Percentiles rank a stretch among this genome's conserved stretches.
Evolutionary conservation across 345 rosid species (phyloP).

Genomic region (Eucalyptus dawsonii): DNA sequence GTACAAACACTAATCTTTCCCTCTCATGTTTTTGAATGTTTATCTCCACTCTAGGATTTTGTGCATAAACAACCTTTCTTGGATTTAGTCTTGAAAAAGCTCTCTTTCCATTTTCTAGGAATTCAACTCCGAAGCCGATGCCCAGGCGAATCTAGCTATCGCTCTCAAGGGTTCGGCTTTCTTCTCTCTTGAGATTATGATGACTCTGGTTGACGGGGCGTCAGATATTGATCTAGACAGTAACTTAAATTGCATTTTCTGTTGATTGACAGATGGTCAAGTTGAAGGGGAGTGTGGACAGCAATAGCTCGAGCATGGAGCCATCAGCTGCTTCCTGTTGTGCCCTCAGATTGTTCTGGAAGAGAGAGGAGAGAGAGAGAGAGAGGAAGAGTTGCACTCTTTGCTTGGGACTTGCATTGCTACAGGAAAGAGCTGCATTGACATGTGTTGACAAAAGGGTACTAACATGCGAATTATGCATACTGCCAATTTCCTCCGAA

Average conservation of each 20-base stretch:
- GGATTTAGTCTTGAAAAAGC: not conserved
- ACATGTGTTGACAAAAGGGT: not conserved
- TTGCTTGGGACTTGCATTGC: not conserved
- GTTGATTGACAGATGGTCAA: constrained; percentile 45
- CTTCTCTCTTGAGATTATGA: not conserved
- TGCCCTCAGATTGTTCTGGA: not conserved
- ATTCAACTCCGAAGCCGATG: constrained; percentile 62
- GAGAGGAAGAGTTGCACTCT: not conserved
- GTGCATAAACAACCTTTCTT: not conserved
- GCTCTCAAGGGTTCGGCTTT: constrained; percentile 33
- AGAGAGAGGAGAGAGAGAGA: too few relatives aligned
- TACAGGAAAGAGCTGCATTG: not conserved
- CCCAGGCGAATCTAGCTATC: constrained; percentile 59
- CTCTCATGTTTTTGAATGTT: not conserved
- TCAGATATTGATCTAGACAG: not conserved
- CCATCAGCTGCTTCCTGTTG: not conserved
- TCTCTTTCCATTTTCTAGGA: constrained; percentile 22
- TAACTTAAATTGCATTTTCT: not conserved
- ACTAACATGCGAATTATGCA: not conserved
- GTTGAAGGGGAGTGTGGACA: constrained; percentile 20
- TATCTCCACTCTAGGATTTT: not conserved
- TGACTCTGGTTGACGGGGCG: not conserved
- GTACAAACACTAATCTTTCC: constrained; percentile 10
- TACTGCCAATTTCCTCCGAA: not conserved
- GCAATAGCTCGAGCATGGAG: not conserved